Percentiles rank a stretch among this genome's conserved stretches.
These are phyloP conservation scores for Fomitopsis schrenkii DNA, from an alignment of 1,284 basidiomycete genomes.

Conservation along the genomic window DNA sequence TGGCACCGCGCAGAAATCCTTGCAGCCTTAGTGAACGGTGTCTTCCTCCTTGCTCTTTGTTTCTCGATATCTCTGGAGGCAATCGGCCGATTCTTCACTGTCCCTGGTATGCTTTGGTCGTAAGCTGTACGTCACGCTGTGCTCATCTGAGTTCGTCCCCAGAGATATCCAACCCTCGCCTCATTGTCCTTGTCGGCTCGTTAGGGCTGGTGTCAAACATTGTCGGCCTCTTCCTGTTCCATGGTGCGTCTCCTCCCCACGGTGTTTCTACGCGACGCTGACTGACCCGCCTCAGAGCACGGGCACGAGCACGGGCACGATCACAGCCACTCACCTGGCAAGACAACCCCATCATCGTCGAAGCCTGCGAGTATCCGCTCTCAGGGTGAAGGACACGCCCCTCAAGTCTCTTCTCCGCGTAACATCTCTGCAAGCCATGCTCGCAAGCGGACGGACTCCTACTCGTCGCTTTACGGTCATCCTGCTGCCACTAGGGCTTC, in stretches of 20 bases:
- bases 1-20: slow-evolving; percentile 99
- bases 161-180: slow-evolving; percentile 87
- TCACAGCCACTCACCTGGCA: slow-evolving; percentile 41
- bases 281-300: slow-evolving; percentile 50
- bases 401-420: slow-evolving; percentile 10
- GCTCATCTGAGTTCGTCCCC: slow-evolving; percentile 1
- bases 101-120: slow-evolving; percentile 54
- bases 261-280: not conserved
- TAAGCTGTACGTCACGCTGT: not conserved
- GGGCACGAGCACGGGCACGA: slow-evolving; percentile 36
- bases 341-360: slow-evolving; percentile 19
- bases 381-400: slow-evolving; percentile 15
- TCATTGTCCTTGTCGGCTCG: slow-evolving; percentile 90
- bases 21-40: slow-evolving; percentile 92
- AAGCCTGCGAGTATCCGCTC: slow-evolving; percentile 24
- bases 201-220: slow-evolving; percentile 91
- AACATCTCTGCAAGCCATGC: slow-evolving; percentile 17
- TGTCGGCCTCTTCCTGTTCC: slow-evolving; percentile 92
- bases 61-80: slow-evolving; percentile 96
- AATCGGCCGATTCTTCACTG: slow-evolving; percentile 83
- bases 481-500: slow-evolving; percentile 87
- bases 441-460: slow-evolving; percentile 47
- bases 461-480: slow-evolving; percentile 67
- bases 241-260: slow-evolving; percentile 53
- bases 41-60: slow-evolving; percentile 94